phyloP scores from a whole-genome alignment of 345 rosid species.

The Salix viminalis region DNA sequence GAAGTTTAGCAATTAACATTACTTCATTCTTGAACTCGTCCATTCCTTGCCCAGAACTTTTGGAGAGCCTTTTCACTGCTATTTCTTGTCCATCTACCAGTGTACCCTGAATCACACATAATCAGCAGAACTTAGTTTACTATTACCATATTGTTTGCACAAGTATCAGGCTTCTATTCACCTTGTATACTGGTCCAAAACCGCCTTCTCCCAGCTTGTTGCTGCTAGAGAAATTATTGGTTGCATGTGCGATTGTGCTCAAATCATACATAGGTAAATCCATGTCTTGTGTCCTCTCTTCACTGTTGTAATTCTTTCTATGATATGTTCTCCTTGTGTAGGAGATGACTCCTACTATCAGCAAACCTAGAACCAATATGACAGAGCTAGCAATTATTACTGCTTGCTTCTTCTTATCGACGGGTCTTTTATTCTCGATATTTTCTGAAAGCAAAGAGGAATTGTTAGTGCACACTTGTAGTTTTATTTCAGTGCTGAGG shows the following conservation, averaged over 20 bases:
- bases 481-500: too few relatives aligned
- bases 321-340: background rate
- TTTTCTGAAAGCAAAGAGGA: too few relatives aligned
- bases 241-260: background rate
- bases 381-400: background rate
- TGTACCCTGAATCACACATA: constrained; percentile 19
- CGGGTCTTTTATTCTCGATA: too few relatives aligned
- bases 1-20: background rate
- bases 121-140: too few relatives aligned
- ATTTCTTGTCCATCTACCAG: constrained; percentile 38
- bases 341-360: background rate
- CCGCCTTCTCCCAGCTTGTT: constrained; percentile 33
- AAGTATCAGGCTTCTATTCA: background rate
- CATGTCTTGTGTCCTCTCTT: background rate
- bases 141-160: too few relatives aligned
- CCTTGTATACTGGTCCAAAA: constrained; percentile 26
- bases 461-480: too few relatives aligned
- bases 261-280: background rate
- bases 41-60: constrained; percentile 40
- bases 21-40: constrained; percentile 5
- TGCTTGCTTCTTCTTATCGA: background rate
- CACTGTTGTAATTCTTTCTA: background rate
- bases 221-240: constrained; percentile 7
- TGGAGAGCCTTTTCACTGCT: constrained; percentile 47
- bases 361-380: background rate